These are phyloP conservation scores for Thielaviopsis ethacetica DNA, from an alignment of 2,329 filamentous ascomycete genomes.

Conservation along the genomic window DNA sequence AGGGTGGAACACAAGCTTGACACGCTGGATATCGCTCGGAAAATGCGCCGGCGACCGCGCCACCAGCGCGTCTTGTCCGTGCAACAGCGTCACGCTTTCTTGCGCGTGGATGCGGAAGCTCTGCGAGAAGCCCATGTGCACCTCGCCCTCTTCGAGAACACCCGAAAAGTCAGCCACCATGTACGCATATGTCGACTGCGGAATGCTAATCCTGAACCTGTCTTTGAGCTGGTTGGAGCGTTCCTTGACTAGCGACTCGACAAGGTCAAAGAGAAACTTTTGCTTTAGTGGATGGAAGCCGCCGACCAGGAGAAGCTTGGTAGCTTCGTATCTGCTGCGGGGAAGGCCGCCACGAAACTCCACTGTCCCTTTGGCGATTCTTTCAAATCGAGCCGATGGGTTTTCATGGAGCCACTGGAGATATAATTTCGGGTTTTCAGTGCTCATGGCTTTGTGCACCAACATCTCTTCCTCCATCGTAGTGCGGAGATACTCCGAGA, in stretches of 20 bases:
- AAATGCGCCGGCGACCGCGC: constrained; percentile 54
- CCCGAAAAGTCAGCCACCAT: constrained; percentile 54
- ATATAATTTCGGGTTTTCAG: constrained; percentile 29
- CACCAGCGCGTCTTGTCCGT: constrained; percentile 46
- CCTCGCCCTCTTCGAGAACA: constrained; percentile 44
- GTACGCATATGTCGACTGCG: constrained; percentile 42
- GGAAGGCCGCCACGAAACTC: constrained; percentile 36
- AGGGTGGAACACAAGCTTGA: constrained; percentile 38
- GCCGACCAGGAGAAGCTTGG: constrained; percentile 37
- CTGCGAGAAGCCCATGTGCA: constrained; percentile 52
- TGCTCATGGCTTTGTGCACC: constrained; percentile 30
- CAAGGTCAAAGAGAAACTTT: constrained; percentile 30
- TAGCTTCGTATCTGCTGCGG: constrained; percentile 29
- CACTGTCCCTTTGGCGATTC: constrained; percentile 24
- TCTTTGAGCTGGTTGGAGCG: constrained; percentile 37
- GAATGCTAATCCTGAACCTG: constrained; percentile 44
- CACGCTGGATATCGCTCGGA: constrained; percentile 56
- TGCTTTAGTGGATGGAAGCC: constrained; percentile 40
- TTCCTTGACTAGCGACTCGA: constrained; percentile 29
- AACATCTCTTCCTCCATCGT: constrained; percentile 37
- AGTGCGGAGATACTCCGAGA: constrained; percentile 32
- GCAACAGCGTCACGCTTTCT: constrained; percentile 35
- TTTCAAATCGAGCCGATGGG: constrained; percentile 19
- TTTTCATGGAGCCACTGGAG: constrained; percentile 36
- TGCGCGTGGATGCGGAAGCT: constrained; percentile 37